Conservation (phyloP, 805 yeast species). For the Metschnikowia kunwiensis region DNA sequence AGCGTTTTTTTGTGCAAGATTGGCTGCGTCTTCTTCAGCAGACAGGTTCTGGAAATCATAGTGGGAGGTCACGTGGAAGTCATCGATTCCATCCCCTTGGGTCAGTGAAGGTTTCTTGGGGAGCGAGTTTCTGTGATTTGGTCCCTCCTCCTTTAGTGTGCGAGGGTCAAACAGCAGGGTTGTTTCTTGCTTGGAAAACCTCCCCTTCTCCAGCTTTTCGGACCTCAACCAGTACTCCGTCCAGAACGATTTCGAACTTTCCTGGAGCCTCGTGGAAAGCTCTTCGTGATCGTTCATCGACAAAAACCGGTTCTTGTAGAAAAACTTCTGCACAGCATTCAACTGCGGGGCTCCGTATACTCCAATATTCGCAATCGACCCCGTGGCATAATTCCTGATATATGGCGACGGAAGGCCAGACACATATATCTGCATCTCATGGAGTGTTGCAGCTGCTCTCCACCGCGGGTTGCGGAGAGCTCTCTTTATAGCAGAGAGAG, state of each 20-base stretch:
- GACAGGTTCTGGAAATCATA: neutral
- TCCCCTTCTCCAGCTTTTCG: slow-evolving; percentile 33
- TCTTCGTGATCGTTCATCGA: slow-evolving; percentile 25
- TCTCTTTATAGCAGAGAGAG: slow-evolving; percentile 43
- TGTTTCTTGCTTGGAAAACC: slow-evolving; percentile 36
- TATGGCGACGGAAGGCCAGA: slow-evolving; percentile 42
- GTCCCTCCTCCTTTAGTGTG: neutral
- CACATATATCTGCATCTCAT: slow-evolving; percentile 63
- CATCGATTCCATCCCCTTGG: neutral
- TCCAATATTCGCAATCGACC: slow-evolving; percentile 30
- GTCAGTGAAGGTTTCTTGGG: neutral
- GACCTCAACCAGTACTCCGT: slow-evolving; percentile 47
- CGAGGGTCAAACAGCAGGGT: slow-evolving; percentile 1
- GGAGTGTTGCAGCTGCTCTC: slow-evolving; percentile 55
- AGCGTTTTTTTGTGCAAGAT: slow-evolving; percentile 23
- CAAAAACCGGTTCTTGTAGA: slow-evolving; percentile 49
- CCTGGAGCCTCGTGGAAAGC: slow-evolving; percentile 31
- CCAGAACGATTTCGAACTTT: slow-evolving; percentile 49
- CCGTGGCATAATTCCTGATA: slow-evolving; percentile 43
- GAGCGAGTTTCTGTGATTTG: too few species aligned
- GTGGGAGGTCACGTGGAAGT: neutral
- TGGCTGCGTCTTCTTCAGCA: neutral
- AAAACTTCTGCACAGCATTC: slow-evolving; percentile 48
- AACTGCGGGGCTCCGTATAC: slow-evolving; percentile 63
- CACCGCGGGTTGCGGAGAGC: slow-evolving; percentile 55